These are phyloP conservation scores for Ilyonectria destructans DNA, from an alignment of 2,329 filamentous ascomycete genomes.

Conservation along the genomic window DNA sequence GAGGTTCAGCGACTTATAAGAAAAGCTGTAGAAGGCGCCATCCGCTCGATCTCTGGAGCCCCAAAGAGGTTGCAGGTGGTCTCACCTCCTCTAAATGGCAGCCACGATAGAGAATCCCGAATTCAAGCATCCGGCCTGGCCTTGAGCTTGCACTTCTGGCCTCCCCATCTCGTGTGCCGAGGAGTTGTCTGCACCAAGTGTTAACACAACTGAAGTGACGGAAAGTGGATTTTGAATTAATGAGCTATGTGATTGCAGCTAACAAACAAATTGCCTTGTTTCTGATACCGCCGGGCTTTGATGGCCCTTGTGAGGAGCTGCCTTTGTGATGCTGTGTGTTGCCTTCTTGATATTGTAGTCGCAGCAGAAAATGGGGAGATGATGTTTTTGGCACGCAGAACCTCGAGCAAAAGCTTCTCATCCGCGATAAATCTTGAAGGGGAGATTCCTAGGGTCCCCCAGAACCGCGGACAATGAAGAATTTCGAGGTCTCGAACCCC, in stretches of 20 bases:
- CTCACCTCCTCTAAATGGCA: not conserved
- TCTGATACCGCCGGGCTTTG: no score
- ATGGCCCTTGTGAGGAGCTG: no score
- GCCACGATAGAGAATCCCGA: no score
- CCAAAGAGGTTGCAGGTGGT: not conserved
- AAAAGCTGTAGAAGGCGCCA: not conserved
- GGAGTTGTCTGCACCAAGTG: not conserved
- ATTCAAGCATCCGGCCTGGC: not conserved
- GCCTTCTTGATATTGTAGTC: no score
- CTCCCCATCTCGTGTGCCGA: not conserved
- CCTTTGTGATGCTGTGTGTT: no score
- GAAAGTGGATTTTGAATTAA: not conserved
- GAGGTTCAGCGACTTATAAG: not conserved
- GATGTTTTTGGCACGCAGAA: not conserved
- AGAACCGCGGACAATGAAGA: conserved; percentile 32
- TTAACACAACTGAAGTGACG: not conserved
- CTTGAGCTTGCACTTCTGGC: not conserved
- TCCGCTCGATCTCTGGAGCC: not conserved
- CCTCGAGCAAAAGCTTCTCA: not conserved
- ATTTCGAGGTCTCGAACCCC: conserved; percentile 43
- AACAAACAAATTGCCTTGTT: no score
- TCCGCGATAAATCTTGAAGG: conserved; percentile 9
- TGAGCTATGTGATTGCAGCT: not conserved
- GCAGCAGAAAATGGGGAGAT: not conserved
- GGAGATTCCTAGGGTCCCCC: conserved; percentile 8